These are phyloP conservation scores for Malassezia caprae DNA, from an alignment of 1,284 basidiomycete species.

Conservation along the genomic window DNA sequence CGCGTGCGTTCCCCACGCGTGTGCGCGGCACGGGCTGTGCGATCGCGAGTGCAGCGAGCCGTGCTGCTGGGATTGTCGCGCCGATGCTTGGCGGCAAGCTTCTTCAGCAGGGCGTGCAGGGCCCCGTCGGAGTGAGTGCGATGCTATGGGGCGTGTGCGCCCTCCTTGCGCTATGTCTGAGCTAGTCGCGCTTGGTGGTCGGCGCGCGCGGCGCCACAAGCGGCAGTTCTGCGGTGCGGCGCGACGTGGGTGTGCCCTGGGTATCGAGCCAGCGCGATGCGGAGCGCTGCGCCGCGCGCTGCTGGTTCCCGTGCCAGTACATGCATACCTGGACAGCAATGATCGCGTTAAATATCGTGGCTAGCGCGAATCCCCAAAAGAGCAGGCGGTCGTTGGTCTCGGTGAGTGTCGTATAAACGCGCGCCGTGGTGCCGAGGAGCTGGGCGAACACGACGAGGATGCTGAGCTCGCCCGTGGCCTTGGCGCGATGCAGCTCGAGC, in stretches of 20 bases:
- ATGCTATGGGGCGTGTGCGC: conserved; percentile 19
- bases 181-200: conserved; percentile 12
- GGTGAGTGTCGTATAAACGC: conserved; percentile 46
- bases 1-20: conserved; percentile 36
- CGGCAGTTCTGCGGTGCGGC: conserved; percentile 1
- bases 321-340: conserved; percentile 39
- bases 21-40: conserved; percentile 39
- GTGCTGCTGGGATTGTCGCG: conserved; percentile 39
- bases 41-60: conserved; percentile 33
- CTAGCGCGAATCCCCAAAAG: conserved; percentile 43
- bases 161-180: neutral
- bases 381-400: conserved; percentile 45
- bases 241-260: neutral
- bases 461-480: conserved; percentile 42
- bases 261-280: conserved; percentile 10
- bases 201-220: neutral
- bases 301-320: conserved; percentile 36
- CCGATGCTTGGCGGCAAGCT: conserved; percentile 35
- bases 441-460: conserved; percentile 46
- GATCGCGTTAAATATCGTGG: conserved; percentile 44
- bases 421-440: conserved; percentile 39
- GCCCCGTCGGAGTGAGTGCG: conserved; percentile 23
- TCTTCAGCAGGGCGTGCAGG: conserved; percentile 16
- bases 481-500: conserved; percentile 36
- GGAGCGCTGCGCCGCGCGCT: neutral